Evolutionary conservation across 78 protist species (phyloP), one percentile per base, ranked within the genome.

Genomic region (Dictyostelium citrinum): DNA sequence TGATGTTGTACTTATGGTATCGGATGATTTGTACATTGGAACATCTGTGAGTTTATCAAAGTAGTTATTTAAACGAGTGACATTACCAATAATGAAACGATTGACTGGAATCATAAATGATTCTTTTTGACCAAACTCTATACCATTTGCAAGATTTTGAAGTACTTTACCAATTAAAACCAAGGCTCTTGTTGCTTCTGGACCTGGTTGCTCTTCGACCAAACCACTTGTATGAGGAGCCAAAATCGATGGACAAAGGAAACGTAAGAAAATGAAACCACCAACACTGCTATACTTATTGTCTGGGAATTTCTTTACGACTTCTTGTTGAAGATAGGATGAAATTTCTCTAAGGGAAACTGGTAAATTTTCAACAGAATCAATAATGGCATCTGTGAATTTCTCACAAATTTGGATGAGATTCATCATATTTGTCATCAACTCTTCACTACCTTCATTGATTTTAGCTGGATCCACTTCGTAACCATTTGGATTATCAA

Each of bases 211-310:
- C 37, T 94, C 96, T 14, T 81, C 85, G 35, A 96, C 91, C n/a
- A 97, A 37, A 78, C 95, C 95, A 31, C 84, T 71, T 2, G 85
- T 90, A 83, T 72, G 83, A 58, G 98, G 98, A 22, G 84, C 67
- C 29, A 97, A 72, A 20, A 97, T 90, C 0, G 98, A 97, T 12
- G 98, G 98, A 80, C 97, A 96, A 3, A 97, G 84, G 91, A 95
- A 96, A 37, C 98, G 55, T 35, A 97, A 27, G 75, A 97, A 97
- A 24, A 97, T 51, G 76, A 97, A 82, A 55, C 97, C 97, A 67
- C 90, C 90, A 64, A 91, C 95, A 9, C 61, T 31, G 29, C 90
- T 81, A 37, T 74, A 82, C 14, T 83, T 78, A 17, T 91, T 76
- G 33, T 81, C 95, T 68, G 95, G 95, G 90, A 91, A 91, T 70